Evolutionary conservation across 495 filamentous ascomycete species (phyloP), one percentile per base, ranked within the genome.

Genomic region (Lasiosphaeria hispida): DNA sequence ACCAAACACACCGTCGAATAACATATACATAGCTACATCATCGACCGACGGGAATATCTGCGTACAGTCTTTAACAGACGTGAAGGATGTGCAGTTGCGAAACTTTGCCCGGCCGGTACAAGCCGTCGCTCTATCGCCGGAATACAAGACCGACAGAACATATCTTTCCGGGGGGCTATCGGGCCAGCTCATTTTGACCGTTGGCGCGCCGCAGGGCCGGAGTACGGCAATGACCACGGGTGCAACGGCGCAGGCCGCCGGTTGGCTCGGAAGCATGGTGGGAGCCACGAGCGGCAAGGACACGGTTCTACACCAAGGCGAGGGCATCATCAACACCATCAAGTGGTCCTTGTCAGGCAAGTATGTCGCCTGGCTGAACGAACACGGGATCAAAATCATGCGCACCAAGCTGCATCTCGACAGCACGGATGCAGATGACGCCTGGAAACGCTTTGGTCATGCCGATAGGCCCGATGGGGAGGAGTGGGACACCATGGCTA

Each of bases 351-450:
- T 90, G 53, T 91, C 91, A 1, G 93, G 94, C 0, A 89, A 87
- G 75, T 97, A 89, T 68, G 88, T 97, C 2, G 88, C 83, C 0
- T 98, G 94, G 94, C 79, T 94, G 18, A 97, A 96, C 63, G 94
- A 98, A 71, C 87, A 93, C 63, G 94, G 94, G 1, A 92, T 96
- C 65, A 96, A 96, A 70, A 91, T 98, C 48, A 97, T 98, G 94
- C 82, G 94, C 43, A 90, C 89, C 4, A 92, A 92, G 66, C 70
- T 96, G 19, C 83, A 91, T 54, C 79, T 97, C 39, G 90, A 94
- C 13, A 85, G 78, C 37, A 81, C 81, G 6, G 89, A 95, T 58
- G 71, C 79, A 2, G 93, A 96, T 13, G 84, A 86, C 61, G 89
- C 92, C 17, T 98, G 94, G 94, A 97, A 94, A 69, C 83, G 94